Base-by-base conservation (phyloP, 768 basidiomycete species). In the Scleroderma citrinum region DNA sequence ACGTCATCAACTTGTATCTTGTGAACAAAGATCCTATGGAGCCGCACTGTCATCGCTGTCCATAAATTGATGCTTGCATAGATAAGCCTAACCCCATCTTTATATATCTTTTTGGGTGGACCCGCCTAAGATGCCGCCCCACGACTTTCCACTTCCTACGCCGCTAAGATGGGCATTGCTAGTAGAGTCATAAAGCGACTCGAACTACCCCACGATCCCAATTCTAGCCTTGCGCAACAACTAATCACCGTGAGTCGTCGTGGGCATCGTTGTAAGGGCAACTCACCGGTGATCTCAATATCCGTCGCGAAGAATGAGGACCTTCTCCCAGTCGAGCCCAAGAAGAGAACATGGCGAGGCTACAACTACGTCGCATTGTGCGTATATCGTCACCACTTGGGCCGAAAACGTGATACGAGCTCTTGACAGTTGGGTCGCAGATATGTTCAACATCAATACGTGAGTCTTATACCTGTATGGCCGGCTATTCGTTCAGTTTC, bases 391-490 rank as follows among this genome's bases (percentile, higher is more conserved):
- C 3, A 13, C 19, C 26, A 36, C 19, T 26, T 14, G 14, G 17
- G 37, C 31, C 26, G 38, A 36, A 47, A 12, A 11, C 26, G 38
- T 32, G 46, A 29, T 43, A 40, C 51, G 24, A 50, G 46, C 11
- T 13, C 45, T 39, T 26, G n/a, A 59, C 52, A 85, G 83, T 69
- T 89, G 85, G 87, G 76, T 89, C 37, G 85, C 84, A 34, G 87
- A 90, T 68, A 80, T 78, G 56, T 89, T 87, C 72, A 87, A 86
- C 57, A 76, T 86, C 60, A 85, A 83, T 63, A 85, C 83, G 82
- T 83, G 65, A 59, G 80, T 69, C 37, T 24, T 13, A 29, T 19
- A 4, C 47, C 36, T 37, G 43, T 50, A 50, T 45, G 24, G 24
- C 46, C 17, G 17, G 11, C 32, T 35, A 35, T 38, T 41, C 40